Evolutionary conservation across 2,329 filamentous ascomycete genomes (phyloP).

Genomic region (Ceratocystis destructans): DNA sequence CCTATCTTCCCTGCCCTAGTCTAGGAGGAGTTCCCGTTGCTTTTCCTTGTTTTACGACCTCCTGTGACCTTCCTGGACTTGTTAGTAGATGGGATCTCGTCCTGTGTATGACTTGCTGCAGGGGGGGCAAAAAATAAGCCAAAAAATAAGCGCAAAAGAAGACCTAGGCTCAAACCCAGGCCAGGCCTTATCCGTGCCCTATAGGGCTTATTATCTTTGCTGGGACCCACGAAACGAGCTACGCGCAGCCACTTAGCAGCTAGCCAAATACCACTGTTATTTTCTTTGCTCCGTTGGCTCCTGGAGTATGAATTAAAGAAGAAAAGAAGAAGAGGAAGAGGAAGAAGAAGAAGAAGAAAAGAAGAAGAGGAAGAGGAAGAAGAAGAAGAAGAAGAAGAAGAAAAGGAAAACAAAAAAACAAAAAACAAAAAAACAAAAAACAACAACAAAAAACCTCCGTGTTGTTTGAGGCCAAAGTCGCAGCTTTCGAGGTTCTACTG

Average conservation of each 20-base stretch:
- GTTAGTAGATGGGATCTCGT: too few relatives aligned
- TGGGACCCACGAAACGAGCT: not conserved
- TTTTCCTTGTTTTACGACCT: not conserved
- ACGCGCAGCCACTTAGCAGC: not conserved
- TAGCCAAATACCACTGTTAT: not conserved
- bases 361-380: not conserved
- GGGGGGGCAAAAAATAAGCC: not conserved
- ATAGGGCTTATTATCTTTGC: not conserved
- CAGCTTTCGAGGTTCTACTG: not conserved
- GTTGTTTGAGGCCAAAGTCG: not conserved
- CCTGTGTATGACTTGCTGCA: not conserved
- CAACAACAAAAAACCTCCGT: not conserved
- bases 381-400: too few relatives aligned
- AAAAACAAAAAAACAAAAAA: too few relatives aligned
- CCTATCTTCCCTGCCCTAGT: too few relatives aligned
- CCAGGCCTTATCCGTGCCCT: not conserved
- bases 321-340: not conserved
- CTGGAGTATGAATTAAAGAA: not conserved
- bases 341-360: too few relatives aligned
- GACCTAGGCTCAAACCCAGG: not conserved
- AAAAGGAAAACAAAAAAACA: not conserved
- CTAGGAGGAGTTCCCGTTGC: not conserved
- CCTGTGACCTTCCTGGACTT: too few relatives aligned
- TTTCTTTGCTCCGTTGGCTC: not conserved
- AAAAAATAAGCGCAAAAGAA: not conserved